A percentile compares a stretch with the other conserved stretches of the same genome.
Evolutionary conservation across 257 asterid species (phyloP).

Genomic region (Capsicum pubescens): DNA sequence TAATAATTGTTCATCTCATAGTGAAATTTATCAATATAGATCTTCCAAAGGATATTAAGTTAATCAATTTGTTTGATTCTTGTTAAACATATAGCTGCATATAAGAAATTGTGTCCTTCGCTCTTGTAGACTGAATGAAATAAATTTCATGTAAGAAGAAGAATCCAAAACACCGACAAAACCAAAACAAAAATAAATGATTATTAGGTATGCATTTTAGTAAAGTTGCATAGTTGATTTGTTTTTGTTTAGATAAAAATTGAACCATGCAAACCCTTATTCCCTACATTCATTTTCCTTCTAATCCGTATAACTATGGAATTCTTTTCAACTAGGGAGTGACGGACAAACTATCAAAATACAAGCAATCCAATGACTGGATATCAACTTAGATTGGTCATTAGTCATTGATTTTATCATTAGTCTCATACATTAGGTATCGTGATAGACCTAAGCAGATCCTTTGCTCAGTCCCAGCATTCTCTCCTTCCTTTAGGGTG

Average conservation of each 20-base stretch:
- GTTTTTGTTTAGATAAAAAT: neutral
- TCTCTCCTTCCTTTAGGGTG: conserved; percentile 15
- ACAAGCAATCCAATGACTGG: conserved; percentile 11
- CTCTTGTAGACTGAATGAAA: neutral
- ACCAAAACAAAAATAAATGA: neutral
- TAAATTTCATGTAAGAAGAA: neutral
- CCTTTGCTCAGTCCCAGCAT: conserved; percentile 19
- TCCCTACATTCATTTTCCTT: neutral
- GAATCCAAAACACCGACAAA: neutral
- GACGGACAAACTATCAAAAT: neutral
- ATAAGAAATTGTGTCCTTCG: neutral
- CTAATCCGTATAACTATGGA: neutral
- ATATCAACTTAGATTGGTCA: conserved; percentile 7
- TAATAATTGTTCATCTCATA: neutral
- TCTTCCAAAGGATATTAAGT: conserved; percentile 8
- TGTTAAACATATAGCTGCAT: neutral
- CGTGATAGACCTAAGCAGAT: neutral
- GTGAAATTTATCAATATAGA: conserved; percentile 14
- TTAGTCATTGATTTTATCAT: neutral
- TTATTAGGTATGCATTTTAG: neutral
- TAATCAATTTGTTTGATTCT: neutral
- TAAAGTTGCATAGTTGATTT: neutral
- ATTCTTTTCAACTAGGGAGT: neutral
- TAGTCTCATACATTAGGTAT: conserved; percentile 4
- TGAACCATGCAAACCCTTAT: neutral